Percentiles rank a stretch among this genome's conserved stretches.
Conservation (phyloP, 73 alveolate species). For the Tetrahymena elliotti region DNA sequence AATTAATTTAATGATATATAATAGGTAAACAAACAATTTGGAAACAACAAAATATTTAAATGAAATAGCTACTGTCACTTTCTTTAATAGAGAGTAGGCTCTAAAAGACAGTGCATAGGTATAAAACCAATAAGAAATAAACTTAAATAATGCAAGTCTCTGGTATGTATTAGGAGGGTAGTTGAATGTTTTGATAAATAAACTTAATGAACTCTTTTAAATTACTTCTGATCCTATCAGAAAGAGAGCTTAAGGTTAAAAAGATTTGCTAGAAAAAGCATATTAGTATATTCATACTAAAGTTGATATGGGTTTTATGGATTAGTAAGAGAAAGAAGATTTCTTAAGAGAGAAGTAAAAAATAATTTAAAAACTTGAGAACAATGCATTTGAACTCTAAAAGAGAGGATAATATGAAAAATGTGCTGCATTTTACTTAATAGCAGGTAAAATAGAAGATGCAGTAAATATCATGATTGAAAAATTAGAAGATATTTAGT, state of each 20-base stretch:
- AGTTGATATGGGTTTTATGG: background rate
- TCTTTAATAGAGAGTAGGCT: background rate
- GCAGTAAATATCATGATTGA: background rate
- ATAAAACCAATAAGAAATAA: background rate
- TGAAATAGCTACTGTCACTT: background rate
- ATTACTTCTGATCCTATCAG: background rate
- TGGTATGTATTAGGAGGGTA: background rate
- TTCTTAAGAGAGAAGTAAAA: background rate
- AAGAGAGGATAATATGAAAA: background rate
- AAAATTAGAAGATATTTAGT: background rate
- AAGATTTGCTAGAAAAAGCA: background rate
- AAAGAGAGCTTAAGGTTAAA: background rate
- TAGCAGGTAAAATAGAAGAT: background rate
- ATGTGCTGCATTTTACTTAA: background rate
- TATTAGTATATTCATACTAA: background rate
- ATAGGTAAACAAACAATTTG: background rate
- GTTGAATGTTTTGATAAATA: background rate
- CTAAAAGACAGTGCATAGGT: background rate
- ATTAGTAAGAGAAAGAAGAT: background rate
- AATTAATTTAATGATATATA: background rate
- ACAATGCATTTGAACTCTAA: background rate
- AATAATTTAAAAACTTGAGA: background rate
- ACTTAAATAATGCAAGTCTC: background rate
- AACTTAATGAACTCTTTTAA: background rate
- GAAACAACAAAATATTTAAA: background rate